Conservation (phyloP, 2,329 filamentous ascomycete genomes). For the Bipolaris sorokiniana region DNA sequence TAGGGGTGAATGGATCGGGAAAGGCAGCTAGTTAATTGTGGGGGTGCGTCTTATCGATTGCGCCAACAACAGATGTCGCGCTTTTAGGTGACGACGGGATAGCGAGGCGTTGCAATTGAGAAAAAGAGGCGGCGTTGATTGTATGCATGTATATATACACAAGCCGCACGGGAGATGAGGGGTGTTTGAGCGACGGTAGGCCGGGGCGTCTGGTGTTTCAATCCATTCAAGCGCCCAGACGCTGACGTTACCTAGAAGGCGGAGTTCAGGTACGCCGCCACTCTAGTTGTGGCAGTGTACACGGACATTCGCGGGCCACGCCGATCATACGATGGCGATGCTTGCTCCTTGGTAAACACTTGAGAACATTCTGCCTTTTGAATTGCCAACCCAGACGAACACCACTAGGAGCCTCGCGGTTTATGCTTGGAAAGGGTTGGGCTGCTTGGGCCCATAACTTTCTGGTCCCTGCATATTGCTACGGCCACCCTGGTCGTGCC, state of each 20-base stretch:
- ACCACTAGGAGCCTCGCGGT: neutral
- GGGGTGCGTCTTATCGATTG: slow-evolving; percentile 26
- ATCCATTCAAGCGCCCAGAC: slow-evolving; percentile 24
- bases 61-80: neutral
- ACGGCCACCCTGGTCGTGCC: slow-evolving; percentile 17
- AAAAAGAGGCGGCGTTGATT: neutral
- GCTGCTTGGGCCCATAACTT: slow-evolving; percentile 6
- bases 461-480: slow-evolving; percentile 34
- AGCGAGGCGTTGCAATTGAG: neutral
- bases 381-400: neutral
- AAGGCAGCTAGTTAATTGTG: slow-evolving; percentile 22
- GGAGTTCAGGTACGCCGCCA: slow-evolving; percentile 20
- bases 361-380: neutral
- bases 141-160: slow-evolving; percentile 20
- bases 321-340: neutral
- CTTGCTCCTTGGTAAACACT: neutral
- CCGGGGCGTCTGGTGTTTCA: slow-evolving; percentile 34
- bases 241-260: slow-evolving; percentile 27
- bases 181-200: slow-evolving; percentile 27
- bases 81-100: neutral
- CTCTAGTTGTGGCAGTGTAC: slow-evolving; percentile 5
- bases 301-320: neutral
- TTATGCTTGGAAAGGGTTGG: neutral
- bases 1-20: slow-evolving; percentile 4
- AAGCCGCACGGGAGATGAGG: slow-evolving; percentile 14